Base-by-base conservation (phyloP, 176 grass and related monocot genomes). In the Carex kokanica region DNA sequence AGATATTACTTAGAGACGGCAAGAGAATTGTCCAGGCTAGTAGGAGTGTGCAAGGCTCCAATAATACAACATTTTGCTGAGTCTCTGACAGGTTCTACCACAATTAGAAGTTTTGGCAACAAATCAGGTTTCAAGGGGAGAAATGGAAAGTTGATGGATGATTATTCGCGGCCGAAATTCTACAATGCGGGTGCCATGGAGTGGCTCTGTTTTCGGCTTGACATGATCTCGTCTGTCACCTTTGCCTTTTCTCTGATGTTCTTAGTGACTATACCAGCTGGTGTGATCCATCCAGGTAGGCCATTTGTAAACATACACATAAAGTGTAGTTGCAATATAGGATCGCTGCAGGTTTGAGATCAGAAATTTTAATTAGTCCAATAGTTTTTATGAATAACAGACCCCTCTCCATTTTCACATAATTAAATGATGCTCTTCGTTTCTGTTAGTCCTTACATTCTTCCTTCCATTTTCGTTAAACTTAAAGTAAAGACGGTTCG, bases 11-110 rank as follows among this genome's bases (percentile, higher is more conserved):
- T 94, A 83, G 81, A 91, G 68, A 90, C 90, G 14, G 88, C 90
- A 58, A 87, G 92, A 52, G 90, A 97, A 80, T 56, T 94, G 56
- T 78, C 91, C 79, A 90, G 94, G 75, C 85, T 97, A 75, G 79
- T 83, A 29, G 94, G 92, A 34, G 86, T 92, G 47, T 92, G 86
- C 88, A 90, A 97, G 87, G 94, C 94, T 83, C 94, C 94, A 51
- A 92, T 94, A 64, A 91, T 94, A 79, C 94, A 97, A 14, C 88
- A 97, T 86, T 97, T 94, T 84, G 88, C 94, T 1, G 94, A 97
- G 80, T 91, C 94, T 16, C 86, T 97, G 54, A 92, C 92, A 60
- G 94, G 94, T 78, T 92, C 92, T 20, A 81, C 87, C 21, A 92
- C 94, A 61, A 97, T 97, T 43, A 89, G 92, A 89, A 94, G 94